Base-by-base conservation (phyloP, 208 protist species). In the Leishmania lainsoni region DNA sequence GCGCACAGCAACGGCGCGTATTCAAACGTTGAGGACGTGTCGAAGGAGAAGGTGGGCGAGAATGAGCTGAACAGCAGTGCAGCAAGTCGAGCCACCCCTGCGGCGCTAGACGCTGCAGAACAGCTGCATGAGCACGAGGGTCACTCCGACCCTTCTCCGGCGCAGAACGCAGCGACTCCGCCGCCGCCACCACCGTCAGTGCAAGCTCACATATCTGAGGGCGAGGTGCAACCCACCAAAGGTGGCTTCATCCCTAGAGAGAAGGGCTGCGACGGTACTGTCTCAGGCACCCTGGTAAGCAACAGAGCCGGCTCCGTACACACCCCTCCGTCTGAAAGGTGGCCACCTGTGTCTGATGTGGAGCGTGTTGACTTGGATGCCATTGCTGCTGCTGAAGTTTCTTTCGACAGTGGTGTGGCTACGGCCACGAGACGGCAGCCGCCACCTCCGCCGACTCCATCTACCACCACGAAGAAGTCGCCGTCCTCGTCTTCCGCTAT, bases 21-120 rank as follows among this genome's bases (percentile, higher is more conserved):
- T 63, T 77, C 56, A 45, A 77, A 39, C 52, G 49, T 77, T 5
- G 56, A 77, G 6, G 79, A 63, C 16, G 22, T 6, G 17, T 71
- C 77, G 2, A 75, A 4, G 1, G 65, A 58, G 5, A 52, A 75
- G 14, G 72, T 73, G 10, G 76, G 77, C 42, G 74, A 78, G 32
- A 45, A 80, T 10, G 69, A 35, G 63, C 59, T 86, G 59, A 63
- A 72, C 69, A 84, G 69, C 54, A 83, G 79, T 45, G 75, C 45
- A 12, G 83, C 71, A 1, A 87, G 83, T 35, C 58, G 78, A 35
- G 79, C 72, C 1, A 79, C 76, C 32, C 83, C 84, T 72, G 83
- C 83, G 20, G 83, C 83, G 29, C 58, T 87, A 26, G 83, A 87
- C 59, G 79, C 83, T 5, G 76, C 54, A 49, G 83, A 87, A 35